Conservation (phyloP, 805 yeast genomes). For the Saccharomycopsis sp. region DNA sequence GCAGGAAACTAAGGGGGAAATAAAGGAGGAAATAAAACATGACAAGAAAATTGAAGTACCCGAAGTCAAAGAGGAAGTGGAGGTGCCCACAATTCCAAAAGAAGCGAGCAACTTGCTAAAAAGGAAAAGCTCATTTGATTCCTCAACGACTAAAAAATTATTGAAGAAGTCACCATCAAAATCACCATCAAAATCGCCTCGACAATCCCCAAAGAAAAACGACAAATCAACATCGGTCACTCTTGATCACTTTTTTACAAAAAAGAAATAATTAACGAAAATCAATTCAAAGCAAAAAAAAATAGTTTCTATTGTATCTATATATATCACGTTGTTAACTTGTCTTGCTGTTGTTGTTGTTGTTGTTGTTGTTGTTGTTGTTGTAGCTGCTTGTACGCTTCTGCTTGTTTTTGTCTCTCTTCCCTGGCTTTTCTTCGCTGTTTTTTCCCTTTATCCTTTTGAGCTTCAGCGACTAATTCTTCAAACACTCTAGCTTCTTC, state of each 20-base stretch:
- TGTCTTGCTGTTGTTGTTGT: no score
- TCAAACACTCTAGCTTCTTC: conserved; percentile 76
- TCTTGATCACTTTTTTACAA: no score
- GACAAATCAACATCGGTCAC: no score
- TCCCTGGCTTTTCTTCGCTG: conserved; percentile 16
- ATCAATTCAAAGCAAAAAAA: no score
- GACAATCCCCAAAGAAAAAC: no score
- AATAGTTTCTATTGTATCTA: no score
- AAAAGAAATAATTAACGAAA: no score
- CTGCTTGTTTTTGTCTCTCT: conserved; percentile 13
- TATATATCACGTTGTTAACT: no score
- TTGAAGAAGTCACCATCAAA: no score
- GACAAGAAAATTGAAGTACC: background rate
- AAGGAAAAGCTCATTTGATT: background rate
- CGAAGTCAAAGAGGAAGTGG: background rate
- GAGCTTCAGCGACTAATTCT: conserved; percentile 52
- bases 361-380: background rate
- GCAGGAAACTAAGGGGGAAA: background rate
- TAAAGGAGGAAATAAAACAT: background rate
- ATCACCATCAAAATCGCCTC: background rate
- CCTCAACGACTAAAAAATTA: no score
- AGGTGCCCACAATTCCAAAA: background rate
- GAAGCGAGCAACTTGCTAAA: background rate
- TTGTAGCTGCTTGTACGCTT: background rate
- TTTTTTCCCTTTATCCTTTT: conserved; percentile 33